These are phyloP conservation scores for Rutstroemia sp. DNA, from an alignment of 2,329 filamentous ascomycete species.

Conservation along the genomic window DNA sequence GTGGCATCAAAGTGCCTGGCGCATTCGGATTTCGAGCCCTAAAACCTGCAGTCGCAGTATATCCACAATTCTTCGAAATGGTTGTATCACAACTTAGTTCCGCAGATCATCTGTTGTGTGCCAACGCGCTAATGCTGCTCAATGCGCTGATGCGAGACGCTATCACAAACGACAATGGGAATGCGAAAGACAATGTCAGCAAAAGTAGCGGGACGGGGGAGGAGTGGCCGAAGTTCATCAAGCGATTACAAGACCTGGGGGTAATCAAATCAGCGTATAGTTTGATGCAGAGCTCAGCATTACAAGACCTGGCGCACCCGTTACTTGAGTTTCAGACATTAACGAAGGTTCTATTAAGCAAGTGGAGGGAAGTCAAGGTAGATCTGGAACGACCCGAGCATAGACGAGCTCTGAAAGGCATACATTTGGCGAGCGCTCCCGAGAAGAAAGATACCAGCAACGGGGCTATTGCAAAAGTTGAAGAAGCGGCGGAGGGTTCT, in stretches of 20 bases:
- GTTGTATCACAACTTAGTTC: constrained; percentile 87
- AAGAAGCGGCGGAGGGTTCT: constrained; percentile 33
- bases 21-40: constrained; percentile 84
- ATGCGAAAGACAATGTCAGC: constrained; percentile 25
- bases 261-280: constrained; percentile 87
- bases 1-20: constrained; percentile 42
- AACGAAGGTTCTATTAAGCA: constrained; percentile 78
- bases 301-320: constrained; percentile 85
- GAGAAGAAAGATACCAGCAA: constrained; percentile 41
- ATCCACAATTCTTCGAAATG: constrained; percentile 91
- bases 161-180: constrained; percentile 59
- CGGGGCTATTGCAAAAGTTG: constrained; percentile 23
- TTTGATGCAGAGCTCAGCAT: constrained; percentile 87
- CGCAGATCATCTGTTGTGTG: constrained; percentile 90
- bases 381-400: constrained; percentile 86
- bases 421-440: constrained; percentile 76
- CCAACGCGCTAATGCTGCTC: constrained; percentile 89
- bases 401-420: constrained; percentile 64
- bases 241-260: constrained; percentile 83
- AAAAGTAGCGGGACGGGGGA: constrained; percentile 39
- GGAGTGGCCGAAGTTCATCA: constrained; percentile 95
- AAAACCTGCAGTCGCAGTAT: constrained; percentile 82
- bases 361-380: constrained; percentile 80
- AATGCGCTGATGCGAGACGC: constrained; percentile 93
- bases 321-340: constrained; percentile 88